Percentiles rank a stretch among this genome's conserved stretches.
phyloP scores from a whole-genome alignment of 2,329 filamentous ascomycete species.

The Colletotrichum siamense region DNA sequence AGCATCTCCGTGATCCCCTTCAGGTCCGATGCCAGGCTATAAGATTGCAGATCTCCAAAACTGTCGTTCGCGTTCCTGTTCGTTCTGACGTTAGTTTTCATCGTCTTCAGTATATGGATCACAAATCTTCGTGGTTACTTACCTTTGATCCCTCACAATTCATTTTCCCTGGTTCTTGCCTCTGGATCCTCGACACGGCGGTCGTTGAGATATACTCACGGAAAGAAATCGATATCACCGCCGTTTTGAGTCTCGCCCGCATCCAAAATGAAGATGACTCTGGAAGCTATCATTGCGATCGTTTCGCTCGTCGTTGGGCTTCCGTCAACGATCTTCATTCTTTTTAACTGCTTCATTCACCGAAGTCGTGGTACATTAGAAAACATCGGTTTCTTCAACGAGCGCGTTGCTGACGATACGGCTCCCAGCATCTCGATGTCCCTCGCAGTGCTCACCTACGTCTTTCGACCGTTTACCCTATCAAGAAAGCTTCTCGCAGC shows the following conservation, averaged over 20 bases:
- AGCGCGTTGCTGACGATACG: not conserved
- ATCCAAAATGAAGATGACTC: not conserved
- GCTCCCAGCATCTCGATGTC: not conserved
- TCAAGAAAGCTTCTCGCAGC: not conserved
- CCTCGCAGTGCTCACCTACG: not conserved
- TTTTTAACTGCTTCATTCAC: not conserved
- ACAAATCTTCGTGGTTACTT: no score
- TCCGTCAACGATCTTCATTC: not conserved
- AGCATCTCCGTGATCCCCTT: not conserved
- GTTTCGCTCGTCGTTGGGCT: not conserved
- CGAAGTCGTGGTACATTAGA: not conserved
- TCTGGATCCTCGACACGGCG: no score
- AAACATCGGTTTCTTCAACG: not conserved
- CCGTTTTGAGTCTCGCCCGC: not conserved
- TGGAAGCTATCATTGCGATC: slow-evolving; percentile 1
- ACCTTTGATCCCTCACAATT: no score
- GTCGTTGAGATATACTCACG: not conserved
- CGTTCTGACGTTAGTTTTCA: no score
- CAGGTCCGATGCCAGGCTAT: not conserved
- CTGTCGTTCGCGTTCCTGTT: no score
- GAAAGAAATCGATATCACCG: not conserved
- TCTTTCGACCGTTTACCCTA: not conserved
- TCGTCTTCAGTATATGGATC: no score
- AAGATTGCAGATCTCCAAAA: no score
- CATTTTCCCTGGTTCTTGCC: no score